Conservation (phyloP, 257 asterid genomes). For the Solanum lycopersicoides region DNA sequence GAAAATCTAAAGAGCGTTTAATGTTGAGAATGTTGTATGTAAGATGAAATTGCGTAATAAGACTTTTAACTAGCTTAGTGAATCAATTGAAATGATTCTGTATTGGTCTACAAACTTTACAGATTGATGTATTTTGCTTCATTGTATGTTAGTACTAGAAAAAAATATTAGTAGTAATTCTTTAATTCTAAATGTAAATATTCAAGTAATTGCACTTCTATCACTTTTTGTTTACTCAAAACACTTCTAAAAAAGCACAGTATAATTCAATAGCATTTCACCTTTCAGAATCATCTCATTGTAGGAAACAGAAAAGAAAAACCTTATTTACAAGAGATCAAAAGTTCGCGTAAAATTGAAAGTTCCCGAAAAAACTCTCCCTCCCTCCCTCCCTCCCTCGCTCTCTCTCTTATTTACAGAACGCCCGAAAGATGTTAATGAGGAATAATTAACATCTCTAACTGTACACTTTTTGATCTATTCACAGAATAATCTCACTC, state of each 20-base stretch:
- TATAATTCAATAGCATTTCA: not conserved
- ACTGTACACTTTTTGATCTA: conserved; percentile 18
- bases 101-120: not conserved
- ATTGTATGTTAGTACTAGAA: not conserved
- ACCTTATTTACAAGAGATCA: not conserved
- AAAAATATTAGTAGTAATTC: not conserved
- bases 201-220: not conserved
- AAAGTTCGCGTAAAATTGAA: not conserved
- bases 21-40: not conserved
- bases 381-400: not conserved
- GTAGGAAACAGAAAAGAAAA: not conserved
- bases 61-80: not conserved
- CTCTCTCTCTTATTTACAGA: not conserved
- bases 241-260: not conserved
- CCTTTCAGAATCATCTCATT: not conserved
- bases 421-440: conserved; percentile 24
- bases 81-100: not conserved
- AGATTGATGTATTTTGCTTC: not conserved
- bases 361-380: not conserved
- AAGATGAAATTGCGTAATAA: too few relatives aligned
- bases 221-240: not conserved
- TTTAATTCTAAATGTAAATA: not conserved
- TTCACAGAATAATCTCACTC: not conserved
- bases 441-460: conserved; percentile 32
- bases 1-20: too few relatives aligned